These are phyloP conservation scores for Quercus engelmannii DNA, from an alignment of 306 rosid species.

Conservation along the genomic window DNA sequence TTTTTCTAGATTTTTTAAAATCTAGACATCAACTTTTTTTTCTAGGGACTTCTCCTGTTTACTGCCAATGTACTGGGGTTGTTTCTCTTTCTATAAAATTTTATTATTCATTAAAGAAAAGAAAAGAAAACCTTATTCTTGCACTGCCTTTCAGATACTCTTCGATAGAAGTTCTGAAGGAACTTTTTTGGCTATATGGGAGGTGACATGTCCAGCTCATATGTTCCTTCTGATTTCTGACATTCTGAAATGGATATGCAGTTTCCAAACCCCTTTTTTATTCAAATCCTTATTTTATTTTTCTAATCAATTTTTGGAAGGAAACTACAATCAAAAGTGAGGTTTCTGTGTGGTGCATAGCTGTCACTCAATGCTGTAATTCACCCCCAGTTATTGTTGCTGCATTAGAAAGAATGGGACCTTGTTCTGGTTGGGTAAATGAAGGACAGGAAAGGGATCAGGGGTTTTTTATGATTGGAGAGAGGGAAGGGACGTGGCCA, in stretches of 20 bases:
- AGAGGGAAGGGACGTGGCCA: not conserved
- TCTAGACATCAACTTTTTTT: not conserved
- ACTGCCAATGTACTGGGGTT: not conserved
- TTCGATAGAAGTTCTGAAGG: not conserved
- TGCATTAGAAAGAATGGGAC: not conserved
- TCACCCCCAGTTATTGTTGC: not conserved
- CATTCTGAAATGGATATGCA: not conserved
- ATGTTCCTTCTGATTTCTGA: not conserved
- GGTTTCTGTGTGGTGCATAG: not conserved
- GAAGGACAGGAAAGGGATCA: not conserved
- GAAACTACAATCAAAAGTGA: not conserved
- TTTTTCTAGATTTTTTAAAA: not conserved
- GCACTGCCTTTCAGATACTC: not conserved
- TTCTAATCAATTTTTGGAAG: not conserved
- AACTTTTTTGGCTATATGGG: not conserved
- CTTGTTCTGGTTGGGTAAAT: not conserved
- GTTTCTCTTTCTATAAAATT: not conserved
- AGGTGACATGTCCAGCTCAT: not conserved
- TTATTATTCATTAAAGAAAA: not conserved
- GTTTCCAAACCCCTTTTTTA: not conserved
- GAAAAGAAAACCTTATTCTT: not conserved
- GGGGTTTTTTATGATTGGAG: not conserved
- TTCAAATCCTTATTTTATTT: not conserved
- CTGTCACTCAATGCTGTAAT: not conserved
- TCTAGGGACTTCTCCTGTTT: not conserved